These are phyloP conservation scores for Solanum etuberosum DNA, from an alignment of 257 asterid genomes.

Conservation along the genomic window DNA sequence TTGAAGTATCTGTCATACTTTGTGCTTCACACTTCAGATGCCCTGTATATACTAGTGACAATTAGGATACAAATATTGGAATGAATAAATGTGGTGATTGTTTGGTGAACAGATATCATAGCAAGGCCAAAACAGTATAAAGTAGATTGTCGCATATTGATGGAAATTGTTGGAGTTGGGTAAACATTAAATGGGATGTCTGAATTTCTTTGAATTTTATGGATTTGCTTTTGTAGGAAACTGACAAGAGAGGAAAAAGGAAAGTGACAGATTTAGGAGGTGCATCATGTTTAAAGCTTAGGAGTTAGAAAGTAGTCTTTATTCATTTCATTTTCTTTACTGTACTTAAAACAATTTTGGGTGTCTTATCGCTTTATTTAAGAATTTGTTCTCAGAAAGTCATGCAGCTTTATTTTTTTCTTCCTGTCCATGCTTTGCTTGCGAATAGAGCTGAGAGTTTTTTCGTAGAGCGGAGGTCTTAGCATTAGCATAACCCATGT, in stretches of 20 bases:
- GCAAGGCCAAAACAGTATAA: not conserved
- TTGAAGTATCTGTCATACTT: not conserved
- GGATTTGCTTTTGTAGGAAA: not conserved
- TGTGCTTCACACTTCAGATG: not conserved
- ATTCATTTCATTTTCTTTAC: not conserved
- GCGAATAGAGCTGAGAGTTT: slow-evolving; percentile 15
- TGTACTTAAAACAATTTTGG: not conserved
- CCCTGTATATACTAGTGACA: not conserved
- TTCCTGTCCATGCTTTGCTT: slow-evolving; percentile 2
- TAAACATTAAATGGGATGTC: not conserved
- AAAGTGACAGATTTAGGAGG: not conserved
- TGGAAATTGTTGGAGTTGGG: not conserved
- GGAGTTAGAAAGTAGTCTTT: not conserved
- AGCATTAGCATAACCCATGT: slow-evolving; percentile 18
- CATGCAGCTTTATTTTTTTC: not conserved
- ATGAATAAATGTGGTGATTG: not conserved
- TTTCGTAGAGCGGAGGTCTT: not conserved
- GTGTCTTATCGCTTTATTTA: not conserved
- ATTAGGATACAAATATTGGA: not conserved
- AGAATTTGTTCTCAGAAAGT: not conserved
- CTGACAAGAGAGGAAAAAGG: not conserved
- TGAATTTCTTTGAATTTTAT: not conserved
- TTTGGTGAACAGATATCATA: not conserved
- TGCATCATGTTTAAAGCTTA: not conserved
- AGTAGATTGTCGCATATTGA: not conserved